Conservation (phyloP, 108 stramenopile genomes). For the Schizochytrium sp. region DNA sequence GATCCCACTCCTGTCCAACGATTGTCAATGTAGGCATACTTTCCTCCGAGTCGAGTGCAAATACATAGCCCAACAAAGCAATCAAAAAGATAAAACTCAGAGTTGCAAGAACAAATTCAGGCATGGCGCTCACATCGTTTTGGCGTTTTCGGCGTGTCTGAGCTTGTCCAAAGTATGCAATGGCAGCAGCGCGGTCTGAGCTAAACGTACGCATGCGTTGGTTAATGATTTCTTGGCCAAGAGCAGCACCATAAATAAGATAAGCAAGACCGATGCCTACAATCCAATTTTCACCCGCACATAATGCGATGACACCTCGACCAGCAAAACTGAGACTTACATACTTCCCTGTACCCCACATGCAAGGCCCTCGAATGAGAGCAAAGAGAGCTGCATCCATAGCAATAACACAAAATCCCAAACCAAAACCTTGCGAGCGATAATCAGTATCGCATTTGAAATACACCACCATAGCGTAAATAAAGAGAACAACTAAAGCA, state of each 20-base stretch:
- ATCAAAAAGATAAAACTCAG: conserved; percentile 54
- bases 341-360: conserved; percentile 44
- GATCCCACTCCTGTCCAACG: neutral
- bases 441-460: conserved; percentile 7
- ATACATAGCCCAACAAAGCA: conserved; percentile 42
- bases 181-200: conserved; percentile 21
- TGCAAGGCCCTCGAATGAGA: conserved; percentile 20
- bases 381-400: conserved; percentile 30
- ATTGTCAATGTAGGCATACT: neutral
- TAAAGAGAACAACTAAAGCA: neutral
- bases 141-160: neutral
- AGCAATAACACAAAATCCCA: neutral
- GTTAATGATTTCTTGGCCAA: conserved; percentile 45
- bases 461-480: conserved; percentile 8
- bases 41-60: neutral
- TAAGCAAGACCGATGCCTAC: conserved; percentile 36
- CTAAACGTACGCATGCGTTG: conserved; percentile 43
- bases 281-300: conserved; percentile 37
- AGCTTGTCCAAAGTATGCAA: conserved; percentile 35
- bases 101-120: conserved; percentile 36
- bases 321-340: conserved; percentile 16
- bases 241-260: conserved; percentile 6
- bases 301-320: neutral
- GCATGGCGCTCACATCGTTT: conserved; percentile 60
- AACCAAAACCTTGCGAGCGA: conserved; percentile 20